Evolutionary conservation across 345 rosid genomes (phyloP).

Genomic region (Lumnitzera littorea): DNA sequence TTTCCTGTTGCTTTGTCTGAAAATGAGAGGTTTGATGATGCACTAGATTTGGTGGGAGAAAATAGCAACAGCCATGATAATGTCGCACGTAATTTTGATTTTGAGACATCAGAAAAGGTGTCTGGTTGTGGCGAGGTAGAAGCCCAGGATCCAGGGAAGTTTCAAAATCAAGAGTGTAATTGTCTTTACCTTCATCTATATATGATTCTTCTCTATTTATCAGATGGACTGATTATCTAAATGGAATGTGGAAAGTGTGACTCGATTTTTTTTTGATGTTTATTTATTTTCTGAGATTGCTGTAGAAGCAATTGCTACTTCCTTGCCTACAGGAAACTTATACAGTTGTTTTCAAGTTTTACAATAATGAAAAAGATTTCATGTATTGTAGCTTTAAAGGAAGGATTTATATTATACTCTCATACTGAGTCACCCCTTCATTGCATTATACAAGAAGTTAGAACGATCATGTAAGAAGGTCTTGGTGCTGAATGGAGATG

Average conservation of each 20-base stretch:
- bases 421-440: no score
- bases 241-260: neutral
- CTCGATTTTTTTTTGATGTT: neutral
- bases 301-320: no score
- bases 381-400: no score
- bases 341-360: no score
- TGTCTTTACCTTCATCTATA: slow-evolving; percentile 10
- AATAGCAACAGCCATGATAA: slow-evolving; percentile 21
- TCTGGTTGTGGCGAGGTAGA: slow-evolving; percentile 26
- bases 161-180: slow-evolving; percentile 38
- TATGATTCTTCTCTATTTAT: neutral
- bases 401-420: no score
- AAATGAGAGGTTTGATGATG: slow-evolving; percentile 31
- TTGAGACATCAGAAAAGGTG: slow-evolving; percentile 17
- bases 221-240: no score
- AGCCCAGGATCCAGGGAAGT: slow-evolving; percentile 27
- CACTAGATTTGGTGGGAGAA: slow-evolving; percentile 24
- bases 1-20: slow-evolving; percentile 69
- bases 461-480: no score
- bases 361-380: no score
- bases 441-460: no score
- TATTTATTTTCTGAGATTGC: neutral
- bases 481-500: no score
- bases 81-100: slow-evolving; percentile 12
- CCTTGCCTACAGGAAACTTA: no score